Base-by-base conservation (phyloP, 352 stramenopile genomes). In the Phytophthora hibernalis region DNA sequence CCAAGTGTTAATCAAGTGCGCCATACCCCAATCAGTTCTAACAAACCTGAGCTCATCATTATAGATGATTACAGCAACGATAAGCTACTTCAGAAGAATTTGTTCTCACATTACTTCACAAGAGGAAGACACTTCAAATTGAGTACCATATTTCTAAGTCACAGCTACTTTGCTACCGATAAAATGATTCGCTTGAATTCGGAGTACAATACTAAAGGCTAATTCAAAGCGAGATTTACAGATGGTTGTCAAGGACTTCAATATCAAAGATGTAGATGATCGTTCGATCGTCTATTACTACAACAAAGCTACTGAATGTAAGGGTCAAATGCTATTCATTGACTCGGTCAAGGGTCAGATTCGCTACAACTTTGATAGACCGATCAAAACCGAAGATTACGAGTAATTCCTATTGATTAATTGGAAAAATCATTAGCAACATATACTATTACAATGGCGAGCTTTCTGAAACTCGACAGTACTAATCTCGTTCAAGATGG, bases 51-150 rank as follows among this genome's bases (percentile, higher is more conserved):
- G 28, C 28, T 31, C 28, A 10, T 31, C 28, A 42, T 80, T 12
- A 77, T 74, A 13, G 67, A 80, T 57, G 72, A 80, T 51, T 80
- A 67, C 35, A 52, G 18, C 5, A 73, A 70, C 35, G 68, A 77
- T 67, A 68, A 72, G 30, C 31, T 49, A 20, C 38, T 77, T 37
- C 64, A 77, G 48, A 77, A 76, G 54, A 43, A 72, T 51, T 12
- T 80, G 1, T 75, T 80, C 47, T 57, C 21, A 55, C 68, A 77
- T 50, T 80, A 59, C 30, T 76, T 75, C 18, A 75, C 57, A 21
- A 28, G 72, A n/a, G 60, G 72, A 20, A 16, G 72, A 24, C 72
- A 77, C 30, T 59, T 68, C 21, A 24, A 53, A 6, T 28, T 80
- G 50, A 54, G 16, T 12, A 71, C 58, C 3, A 65, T 74, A 54